Evolutionary conservation across 345 rosid species (phyloP).

Genomic region (Gynandropsis gynandra): DNA sequence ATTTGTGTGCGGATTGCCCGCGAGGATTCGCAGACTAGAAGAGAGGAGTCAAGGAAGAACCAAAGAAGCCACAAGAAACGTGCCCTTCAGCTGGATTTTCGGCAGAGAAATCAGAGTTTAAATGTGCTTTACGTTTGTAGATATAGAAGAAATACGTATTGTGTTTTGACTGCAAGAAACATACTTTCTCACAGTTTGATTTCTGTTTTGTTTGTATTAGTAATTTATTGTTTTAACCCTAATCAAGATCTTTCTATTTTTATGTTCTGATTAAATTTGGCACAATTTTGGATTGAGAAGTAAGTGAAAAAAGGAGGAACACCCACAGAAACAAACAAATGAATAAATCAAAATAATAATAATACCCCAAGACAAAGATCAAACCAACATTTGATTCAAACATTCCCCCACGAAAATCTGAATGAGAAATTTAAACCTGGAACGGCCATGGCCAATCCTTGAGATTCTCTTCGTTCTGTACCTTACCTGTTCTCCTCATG

Average conservation of each 20-base stretch:
- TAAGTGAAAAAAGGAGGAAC: not conserved
- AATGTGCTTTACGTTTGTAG: not conserved
- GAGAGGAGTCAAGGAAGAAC: slow-evolving; percentile 41
- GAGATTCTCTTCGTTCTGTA: slow-evolving; percentile 65
- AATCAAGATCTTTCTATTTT: not conserved
- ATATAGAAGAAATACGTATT: too few species aligned
- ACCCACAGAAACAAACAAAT: slow-evolving; percentile 6
- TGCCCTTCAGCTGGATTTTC: slow-evolving; percentile 51
- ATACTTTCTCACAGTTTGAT: too few species aligned
- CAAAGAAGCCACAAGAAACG: slow-evolving; percentile 29
- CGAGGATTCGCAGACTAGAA: slow-evolving; percentile 39
- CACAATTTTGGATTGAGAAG: not conserved
- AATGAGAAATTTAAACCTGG: slow-evolving; percentile 45
- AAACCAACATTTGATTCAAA: slow-evolving; percentile 21
- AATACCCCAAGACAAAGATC: slow-evolving; percentile 13
- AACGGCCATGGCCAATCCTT: slow-evolving; percentile 95
- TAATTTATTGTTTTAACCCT: not conserved
- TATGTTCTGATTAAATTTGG: not conserved
- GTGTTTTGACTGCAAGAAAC: too few species aligned
- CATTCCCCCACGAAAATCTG: not conserved
- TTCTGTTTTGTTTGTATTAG: too few species aligned
- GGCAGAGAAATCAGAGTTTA: slow-evolving; percentile 30
- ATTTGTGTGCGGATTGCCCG: slow-evolving; percentile 36
- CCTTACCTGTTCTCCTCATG: slow-evolving; percentile 48
- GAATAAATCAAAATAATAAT: slow-evolving; percentile 21